Evolutionary conservation across 257 asterid genomes (phyloP), one percentile per base, ranked within the genome.

Genomic region (Handroanthus guayacan): DNA sequence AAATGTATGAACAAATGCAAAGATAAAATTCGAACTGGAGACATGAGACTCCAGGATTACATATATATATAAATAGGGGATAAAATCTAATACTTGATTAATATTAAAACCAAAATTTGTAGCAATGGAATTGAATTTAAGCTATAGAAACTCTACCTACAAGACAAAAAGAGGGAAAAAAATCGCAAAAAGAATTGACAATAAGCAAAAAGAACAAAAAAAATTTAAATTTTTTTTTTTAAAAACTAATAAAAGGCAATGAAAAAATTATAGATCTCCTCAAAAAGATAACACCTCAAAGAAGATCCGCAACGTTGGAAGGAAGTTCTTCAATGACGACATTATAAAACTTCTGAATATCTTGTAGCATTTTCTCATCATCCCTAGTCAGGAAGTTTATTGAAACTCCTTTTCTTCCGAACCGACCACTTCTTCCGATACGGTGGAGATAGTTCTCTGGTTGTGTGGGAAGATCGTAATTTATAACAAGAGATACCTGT

Each of bases 381-480:
- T 88, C 93, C 69, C 10, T 81, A 0, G 91, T 86, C 79, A 83
- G 18, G 57, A 89, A 87, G 78, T 87, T 87, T 20, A 89, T 89
- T 2, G 92, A 76, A 20, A 86, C 92, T 12, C 95, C 95, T 51
- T 86, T 87, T 54, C 92, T 84, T 56, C 92, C 92, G 60, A 89
- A 87, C 66, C 92, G 52, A 10, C 95, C 95, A 61, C 95, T 89
- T 71, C 95, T 75, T 76, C 92, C 90, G 9, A 89, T 89, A 5
- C 92, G 87, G 44, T 87, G 94, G 51, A 89, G 89, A 58, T 89
- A 87, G 44, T 87, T 89, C 70, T 89, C 95, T 0, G 95, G 95
- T 63, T 89, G 95, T 2, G 92, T 86, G 1, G 92, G 92, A 44
- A 87, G 84, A 73, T 89, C 92, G 6, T 84, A 89, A 54, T 89